These are phyloP conservation scores for Micromonas commoda DNA, from an alignment of 139 green algal genomes.

Conservation along the genomic window DNA sequence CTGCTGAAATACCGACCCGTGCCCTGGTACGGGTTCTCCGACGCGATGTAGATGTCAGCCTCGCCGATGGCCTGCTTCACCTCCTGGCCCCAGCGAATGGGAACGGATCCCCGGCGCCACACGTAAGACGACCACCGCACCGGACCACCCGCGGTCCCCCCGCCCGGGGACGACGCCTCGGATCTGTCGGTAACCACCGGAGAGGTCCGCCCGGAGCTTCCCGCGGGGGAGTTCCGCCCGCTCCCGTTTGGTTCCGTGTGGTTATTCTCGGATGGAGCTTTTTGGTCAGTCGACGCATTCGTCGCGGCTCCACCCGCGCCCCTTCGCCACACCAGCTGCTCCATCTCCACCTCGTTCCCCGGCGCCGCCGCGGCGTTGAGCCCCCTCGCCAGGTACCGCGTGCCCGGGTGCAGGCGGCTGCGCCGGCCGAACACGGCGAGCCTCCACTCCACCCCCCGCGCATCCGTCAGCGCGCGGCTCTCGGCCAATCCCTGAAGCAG, in stretches of 20 bases:
- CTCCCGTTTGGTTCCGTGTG: not conserved
- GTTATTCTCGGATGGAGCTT: not conserved
- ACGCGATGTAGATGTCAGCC: slow-evolving; percentile 77
- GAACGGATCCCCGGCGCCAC: slow-evolving; percentile 50
- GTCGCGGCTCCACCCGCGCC: not conserved
- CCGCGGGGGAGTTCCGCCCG: too few species aligned
- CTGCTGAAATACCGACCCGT: slow-evolving; percentile 49
- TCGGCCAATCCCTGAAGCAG: slow-evolving; percentile 87
- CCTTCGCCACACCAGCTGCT: slow-evolving; percentile 74
- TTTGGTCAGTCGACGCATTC: not conserved
- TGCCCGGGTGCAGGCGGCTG: slow-evolving; percentile 80
- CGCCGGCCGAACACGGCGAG: slow-evolving; percentile 32
- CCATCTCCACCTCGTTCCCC: slow-evolving; percentile 96
- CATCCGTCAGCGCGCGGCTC: slow-evolving; percentile 55
- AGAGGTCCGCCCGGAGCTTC: too few species aligned
- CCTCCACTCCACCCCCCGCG: slow-evolving; percentile 47
- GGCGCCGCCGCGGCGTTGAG: slow-evolving; percentile 77
- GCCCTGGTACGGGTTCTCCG: slow-evolving; percentile 68
- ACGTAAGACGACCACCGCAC: slow-evolving; percentile 40
- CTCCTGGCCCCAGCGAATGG: slow-evolving; percentile 48
- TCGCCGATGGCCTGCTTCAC: slow-evolving; percentile 65
- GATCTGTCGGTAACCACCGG: too few species aligned
- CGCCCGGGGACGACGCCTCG: too few species aligned
- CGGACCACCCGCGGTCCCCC: too few species aligned
- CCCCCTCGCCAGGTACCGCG: slow-evolving; percentile 82